phyloP scores from a whole-genome alignment of 2,329 filamentous ascomycete genomes.

The Dendrostoma leiphaemia region DNA sequence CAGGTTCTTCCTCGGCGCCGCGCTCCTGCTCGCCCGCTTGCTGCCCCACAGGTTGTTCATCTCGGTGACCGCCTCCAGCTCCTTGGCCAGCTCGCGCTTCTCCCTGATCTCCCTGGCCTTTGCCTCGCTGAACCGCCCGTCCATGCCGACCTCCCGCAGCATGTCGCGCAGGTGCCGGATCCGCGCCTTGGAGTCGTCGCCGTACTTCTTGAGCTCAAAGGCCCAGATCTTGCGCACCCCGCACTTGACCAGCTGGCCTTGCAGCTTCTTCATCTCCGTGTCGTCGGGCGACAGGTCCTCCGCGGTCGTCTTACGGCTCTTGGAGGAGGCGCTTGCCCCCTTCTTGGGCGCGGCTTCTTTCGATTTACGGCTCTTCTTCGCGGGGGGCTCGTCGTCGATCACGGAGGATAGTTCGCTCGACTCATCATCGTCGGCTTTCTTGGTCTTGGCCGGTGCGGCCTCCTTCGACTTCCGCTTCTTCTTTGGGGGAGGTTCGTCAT shows the following conservation, averaged over 20 bases:
- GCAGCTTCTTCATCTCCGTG: conserved; percentile 82
- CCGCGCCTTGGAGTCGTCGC: conserved; percentile 71
- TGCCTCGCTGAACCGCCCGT: conserved; percentile 79
- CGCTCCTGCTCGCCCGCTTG: conserved; percentile 41
- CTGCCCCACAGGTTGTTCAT: conserved; percentile 77
- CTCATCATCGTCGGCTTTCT: conserved; percentile 34
- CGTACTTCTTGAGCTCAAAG: conserved; percentile 74
- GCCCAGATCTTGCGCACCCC: conserved; percentile 91
- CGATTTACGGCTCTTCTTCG: conserved; percentile 56
- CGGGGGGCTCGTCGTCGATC: conserved; percentile 74
- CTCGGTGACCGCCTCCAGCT: conserved; percentile 81
- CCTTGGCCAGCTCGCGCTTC: conserved; percentile 75
- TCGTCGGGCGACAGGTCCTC: conserved; percentile 57
- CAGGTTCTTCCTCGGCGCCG: conserved; percentile 31
- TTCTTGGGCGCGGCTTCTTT: conserved; percentile 39
- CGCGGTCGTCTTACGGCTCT: conserved; percentile 16
- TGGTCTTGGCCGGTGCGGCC: conserved; percentile 20
- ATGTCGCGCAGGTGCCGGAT: conserved; percentile 76
- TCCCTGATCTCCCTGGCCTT: conserved; percentile 88
- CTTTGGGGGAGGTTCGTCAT: conserved; percentile 67
- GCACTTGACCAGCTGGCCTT: conserved; percentile 84
- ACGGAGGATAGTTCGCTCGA: conserved; percentile 71
- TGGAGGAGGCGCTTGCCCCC: conserved; percentile 38
- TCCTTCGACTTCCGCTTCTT: conserved; percentile 24
- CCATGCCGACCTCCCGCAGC: conserved; percentile 83